Conservation (phyloP, 306 rosid species). For the Rosa lucieae region DNA sequence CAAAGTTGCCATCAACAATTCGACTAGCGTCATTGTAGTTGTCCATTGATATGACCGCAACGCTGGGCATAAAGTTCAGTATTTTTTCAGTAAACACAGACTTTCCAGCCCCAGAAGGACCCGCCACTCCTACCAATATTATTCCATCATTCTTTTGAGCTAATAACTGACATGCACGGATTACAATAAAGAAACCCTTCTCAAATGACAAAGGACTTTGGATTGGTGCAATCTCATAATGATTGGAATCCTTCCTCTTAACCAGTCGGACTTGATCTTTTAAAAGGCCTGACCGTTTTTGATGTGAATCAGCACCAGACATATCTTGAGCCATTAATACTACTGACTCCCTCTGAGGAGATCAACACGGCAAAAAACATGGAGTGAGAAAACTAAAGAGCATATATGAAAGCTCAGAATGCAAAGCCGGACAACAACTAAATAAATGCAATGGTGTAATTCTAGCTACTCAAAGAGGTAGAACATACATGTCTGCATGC, state of each 20-base stretch:
- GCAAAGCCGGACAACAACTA: background rate
- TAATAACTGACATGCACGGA: constrained; percentile 85
- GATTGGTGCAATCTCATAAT: constrained; percentile 72
- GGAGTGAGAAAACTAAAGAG: constrained; percentile 18
- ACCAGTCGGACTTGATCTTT: constrained; percentile 89
- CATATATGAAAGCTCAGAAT: background rate
- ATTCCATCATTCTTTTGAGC: constrained; percentile 91
- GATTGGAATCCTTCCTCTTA: constrained; percentile 66
- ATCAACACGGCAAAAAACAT: constrained; percentile 18
- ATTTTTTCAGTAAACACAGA: constrained; percentile 91
- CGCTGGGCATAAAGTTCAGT: constrained; percentile 85
- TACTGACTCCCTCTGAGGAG: constrained; percentile 32
- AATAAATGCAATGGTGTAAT: background rate
- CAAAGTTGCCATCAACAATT: constrained; percentile 94
- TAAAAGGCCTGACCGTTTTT: constrained; percentile 73
- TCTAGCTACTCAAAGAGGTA: background rate
- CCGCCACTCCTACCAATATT: constrained; percentile 89
- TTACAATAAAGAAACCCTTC: constrained; percentile 92
- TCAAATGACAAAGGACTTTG: constrained; percentile 76
- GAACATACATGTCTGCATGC: background rate
- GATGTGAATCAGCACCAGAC: constrained; percentile 53
- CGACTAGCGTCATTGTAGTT: constrained; percentile 96
- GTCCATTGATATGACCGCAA: constrained; percentile 99
- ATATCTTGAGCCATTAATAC: constrained; percentile 56
- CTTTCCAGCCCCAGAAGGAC: constrained; percentile 99